Base-by-base conservation (phyloP, 139 green algal species). In the Chlamydomonas sp. region DNA sequence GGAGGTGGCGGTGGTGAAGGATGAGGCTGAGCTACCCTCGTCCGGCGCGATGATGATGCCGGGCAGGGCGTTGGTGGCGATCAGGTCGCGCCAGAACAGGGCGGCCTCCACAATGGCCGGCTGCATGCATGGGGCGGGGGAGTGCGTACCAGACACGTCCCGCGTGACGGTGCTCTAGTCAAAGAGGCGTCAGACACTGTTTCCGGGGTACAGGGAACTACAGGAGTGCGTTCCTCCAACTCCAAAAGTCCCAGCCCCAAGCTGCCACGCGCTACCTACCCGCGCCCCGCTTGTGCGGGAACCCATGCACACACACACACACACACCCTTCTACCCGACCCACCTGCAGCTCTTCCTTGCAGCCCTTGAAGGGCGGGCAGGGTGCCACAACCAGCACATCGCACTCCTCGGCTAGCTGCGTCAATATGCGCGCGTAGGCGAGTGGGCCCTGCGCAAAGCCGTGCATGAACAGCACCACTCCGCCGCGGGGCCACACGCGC, bases 381-480 rank as follows among this genome's bases (percentile, higher is more conserved):
- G 85, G 85, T 18, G 85, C 85, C 58, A 87, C 71, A 57, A 89
- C 85, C 64, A 89, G 75, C 57, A 89, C 20, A 4, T 63, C 85
- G 57, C 15, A 20, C 17, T 66, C 12, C 49, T 78, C 77, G 63
- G 85, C 85, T 5, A 89, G 59, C 15, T 77, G 63, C 64, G 57
- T 84, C 31, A 89, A 66, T 16, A 79, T 79, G 20, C 79, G 59
- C 49, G 79, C 79, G 63, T 89, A 89, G 12, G 85, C 85, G 20
- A 71, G 79, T 9, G 85, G 85, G 57, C 85, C 85, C n/a, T 88
- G 84, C 0, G 74, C 77, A 61, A 89, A 89, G 64, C 85, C 85
- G 60, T 89, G 85, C 85, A 89, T 84, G 77, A 89, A 89, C 16
- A 89, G 85, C 16, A 89, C 77, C 63, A 84, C 77, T 49, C 31